A percentile compares a stretch with the other conserved stretches of the same genome.
Conservation (phyloP, 768 basidiomycete species). For the Chalciporus piperatus region DNA sequence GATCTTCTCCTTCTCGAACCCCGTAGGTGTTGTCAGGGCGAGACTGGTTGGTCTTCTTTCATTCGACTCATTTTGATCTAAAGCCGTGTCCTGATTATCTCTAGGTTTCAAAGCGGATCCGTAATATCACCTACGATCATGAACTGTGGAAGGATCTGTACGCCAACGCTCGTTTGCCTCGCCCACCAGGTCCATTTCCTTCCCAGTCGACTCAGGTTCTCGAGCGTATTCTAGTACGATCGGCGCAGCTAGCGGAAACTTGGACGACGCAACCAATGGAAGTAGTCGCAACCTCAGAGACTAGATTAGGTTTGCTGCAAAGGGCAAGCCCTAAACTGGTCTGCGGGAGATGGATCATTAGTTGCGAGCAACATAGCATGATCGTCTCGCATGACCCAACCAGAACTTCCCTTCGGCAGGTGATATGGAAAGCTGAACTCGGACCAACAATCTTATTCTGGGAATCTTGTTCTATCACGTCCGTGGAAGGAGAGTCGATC, state of each 20-base stretch:
- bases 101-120: background rate
- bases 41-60: too few species aligned
- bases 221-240: background rate
- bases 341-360: background rate
- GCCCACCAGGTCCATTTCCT: background rate
- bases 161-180: background rate
- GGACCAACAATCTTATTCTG: background rate
- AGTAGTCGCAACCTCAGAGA: background rate
- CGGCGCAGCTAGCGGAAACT: background rate
- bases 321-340: background rate
- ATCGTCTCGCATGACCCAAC: background rate
- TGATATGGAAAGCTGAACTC: background rate
- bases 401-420: background rate
- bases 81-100: too few species aligned
- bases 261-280: background rate
- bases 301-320: too few species aligned
- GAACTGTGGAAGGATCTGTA: background rate
- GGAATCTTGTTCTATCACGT: background rate
- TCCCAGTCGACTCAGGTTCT: background rate
- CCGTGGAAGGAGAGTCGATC: background rate
- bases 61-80: too few species aligned
- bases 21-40: too few species aligned
- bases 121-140: background rate
- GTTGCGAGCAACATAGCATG: background rate
- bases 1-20: too few species aligned